Percentiles rank a stretch among this genome's conserved stretches.
These are phyloP conservation scores for Paramecium biaurelia DNA, from an alignment of 73 alveolate genomes.

Conservation along the genomic window DNA sequence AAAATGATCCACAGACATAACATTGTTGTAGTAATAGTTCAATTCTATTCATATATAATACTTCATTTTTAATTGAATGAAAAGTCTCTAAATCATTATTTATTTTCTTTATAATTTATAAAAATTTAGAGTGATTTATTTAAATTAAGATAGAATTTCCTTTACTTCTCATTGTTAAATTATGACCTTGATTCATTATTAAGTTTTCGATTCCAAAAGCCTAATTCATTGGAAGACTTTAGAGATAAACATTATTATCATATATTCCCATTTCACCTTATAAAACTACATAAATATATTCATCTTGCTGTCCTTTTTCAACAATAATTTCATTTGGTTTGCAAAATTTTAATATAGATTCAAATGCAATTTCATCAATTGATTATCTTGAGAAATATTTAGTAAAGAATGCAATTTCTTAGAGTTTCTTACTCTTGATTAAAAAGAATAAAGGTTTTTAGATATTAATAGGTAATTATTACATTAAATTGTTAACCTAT, in stretches of 20 bases:
- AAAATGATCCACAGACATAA: background rate
- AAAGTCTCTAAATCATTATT: background rate
- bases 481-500: background rate
- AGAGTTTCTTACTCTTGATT: background rate
- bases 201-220: background rate
- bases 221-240: background rate
- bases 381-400: background rate
- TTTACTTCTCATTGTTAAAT: background rate
- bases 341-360: background rate
- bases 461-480: background rate
- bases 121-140: background rate
- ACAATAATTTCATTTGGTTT: background rate
- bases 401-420: background rate
- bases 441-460: background rate
- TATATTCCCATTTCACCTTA: background rate
- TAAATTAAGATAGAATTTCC: background rate
- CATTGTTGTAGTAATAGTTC: background rate
- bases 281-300: background rate
- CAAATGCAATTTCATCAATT: background rate
- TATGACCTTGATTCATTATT: background rate
- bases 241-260: background rate
- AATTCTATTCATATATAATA: background rate
- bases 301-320: constrained; percentile 5
- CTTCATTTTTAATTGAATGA: background rate
- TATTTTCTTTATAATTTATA: background rate